Conservation (phyloP, 495 filamentous ascomycete species). For the Aspergillus ostianus region DNA sequence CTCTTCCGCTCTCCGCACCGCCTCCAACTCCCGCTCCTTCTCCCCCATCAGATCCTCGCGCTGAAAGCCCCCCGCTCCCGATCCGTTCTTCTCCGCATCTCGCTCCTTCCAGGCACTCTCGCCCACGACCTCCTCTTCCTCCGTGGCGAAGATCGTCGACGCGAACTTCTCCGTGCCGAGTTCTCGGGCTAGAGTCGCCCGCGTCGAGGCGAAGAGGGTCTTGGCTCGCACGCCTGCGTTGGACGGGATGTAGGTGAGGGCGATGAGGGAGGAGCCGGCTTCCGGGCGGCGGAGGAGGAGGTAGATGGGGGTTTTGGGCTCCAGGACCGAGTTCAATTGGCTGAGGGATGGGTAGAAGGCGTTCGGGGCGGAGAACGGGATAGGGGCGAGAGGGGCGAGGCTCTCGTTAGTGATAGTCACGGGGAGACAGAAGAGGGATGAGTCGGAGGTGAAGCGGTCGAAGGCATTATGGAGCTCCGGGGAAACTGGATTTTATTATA, state of each 20-base stretch:
- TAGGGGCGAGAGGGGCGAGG: constrained; percentile 61
- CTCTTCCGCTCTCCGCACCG: constrained; percentile 77
- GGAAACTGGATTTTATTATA: constrained; percentile 57
- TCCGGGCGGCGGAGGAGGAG: constrained; percentile 74
- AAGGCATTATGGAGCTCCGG: constrained; percentile 83
- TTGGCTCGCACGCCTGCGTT: constrained; percentile 88
- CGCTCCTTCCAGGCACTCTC: constrained; percentile 73
- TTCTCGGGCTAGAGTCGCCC: constrained; percentile 79
- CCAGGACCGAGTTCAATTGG: constrained; percentile 67
- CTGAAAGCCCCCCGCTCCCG: constrained; percentile 17
- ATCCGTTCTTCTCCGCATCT: constrained; percentile 56
- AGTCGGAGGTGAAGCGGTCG: constrained; percentile 62
- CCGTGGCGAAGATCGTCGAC: constrained; percentile 71
- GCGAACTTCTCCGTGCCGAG: constrained; percentile 88
- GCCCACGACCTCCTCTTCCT: constrained; percentile 65
- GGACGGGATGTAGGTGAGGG: constrained; percentile 88
- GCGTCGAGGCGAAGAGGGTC: constrained; percentile 90
- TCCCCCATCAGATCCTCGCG: constrained; percentile 75
- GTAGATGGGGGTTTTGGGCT: constrained; percentile 75
- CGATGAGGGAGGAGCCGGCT: constrained; percentile 54
- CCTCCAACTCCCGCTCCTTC: constrained; percentile 77
- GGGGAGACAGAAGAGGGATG: constrained; percentile 72
- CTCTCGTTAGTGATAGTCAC: constrained; percentile 74
- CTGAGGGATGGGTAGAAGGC: constrained; percentile 61
- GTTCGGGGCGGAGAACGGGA: constrained; percentile 51